Percentiles rank a stretch among this genome's conserved stretches.
Evolutionary conservation across 2,329 filamentous ascomycete genomes (phyloP).

Genomic region (Podosphaera leucotricha): DNA sequence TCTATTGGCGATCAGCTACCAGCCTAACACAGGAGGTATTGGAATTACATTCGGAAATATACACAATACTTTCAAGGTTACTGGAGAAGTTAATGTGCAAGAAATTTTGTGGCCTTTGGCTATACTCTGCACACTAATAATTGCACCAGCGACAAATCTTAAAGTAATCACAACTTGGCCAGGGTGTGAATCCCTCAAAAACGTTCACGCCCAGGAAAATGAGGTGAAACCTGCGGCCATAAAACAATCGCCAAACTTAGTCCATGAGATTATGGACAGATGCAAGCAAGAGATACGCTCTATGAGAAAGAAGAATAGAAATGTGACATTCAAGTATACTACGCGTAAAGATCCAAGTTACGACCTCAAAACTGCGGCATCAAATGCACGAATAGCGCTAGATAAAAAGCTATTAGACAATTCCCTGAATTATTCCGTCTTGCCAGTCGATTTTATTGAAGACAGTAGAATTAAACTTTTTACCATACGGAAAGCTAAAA

Average conservation of each 20-base stretch:
- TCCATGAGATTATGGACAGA: neutral
- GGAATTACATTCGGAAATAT: neutral
- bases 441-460: neutral
- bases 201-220: neutral
- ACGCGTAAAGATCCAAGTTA: neutral
- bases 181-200: neutral
- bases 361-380: neutral
- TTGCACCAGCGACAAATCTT: neutral
- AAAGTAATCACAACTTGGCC: neutral
- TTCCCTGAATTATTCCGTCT: neutral
- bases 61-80: neutral
- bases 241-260: neutral
- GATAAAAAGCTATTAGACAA: neutral
- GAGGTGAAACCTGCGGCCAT: neutral
- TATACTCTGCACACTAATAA: neutral
- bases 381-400: neutral
- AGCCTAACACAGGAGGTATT: neutral
- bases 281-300: neutral
- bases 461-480: neutral
- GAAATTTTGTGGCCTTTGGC: neutral
- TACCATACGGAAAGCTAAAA: neutral
- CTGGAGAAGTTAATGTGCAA: neutral
- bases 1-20: neutral
- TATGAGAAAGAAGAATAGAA: neutral
- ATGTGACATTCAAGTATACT: neutral